Conservation (phyloP, 345 rosid species). For the Sonneratia alba region DNA sequence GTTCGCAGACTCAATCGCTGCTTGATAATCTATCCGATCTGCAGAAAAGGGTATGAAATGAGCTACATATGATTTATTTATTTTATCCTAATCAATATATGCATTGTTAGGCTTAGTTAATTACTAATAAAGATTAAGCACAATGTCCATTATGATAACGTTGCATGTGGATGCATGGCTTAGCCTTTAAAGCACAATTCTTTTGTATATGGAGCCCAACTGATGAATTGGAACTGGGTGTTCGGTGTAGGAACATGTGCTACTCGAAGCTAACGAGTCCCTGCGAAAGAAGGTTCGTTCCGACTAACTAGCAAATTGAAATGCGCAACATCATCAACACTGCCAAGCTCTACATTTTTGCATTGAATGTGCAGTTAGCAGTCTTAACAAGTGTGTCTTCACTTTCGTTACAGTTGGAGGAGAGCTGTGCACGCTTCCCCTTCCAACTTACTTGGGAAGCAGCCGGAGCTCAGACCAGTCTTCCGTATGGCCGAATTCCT, state of each 20-base stretch:
- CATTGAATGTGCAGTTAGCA: neutral
- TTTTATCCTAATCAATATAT: neutral
- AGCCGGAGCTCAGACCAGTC: neutral
- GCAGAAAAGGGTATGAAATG: slow-evolving; percentile 35
- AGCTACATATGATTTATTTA: neutral
- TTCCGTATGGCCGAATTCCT: slow-evolving; percentile 16
- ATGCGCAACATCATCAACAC: neutral
- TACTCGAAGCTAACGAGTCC: slow-evolving; percentile 32
- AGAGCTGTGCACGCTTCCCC: slow-evolving; percentile 18
- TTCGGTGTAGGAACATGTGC: slow-evolving; percentile 33
- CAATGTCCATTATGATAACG: neutral
- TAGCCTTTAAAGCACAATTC: neutral
- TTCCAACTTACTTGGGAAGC: slow-evolving; percentile 37
- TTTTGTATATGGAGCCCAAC: neutral
- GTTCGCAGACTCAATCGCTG: slow-evolving; percentile 44
- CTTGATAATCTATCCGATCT: slow-evolving; percentile 40
- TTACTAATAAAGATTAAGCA: neutral
- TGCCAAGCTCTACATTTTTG: neutral
- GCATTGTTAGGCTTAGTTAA: neutral
- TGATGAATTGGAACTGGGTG: neutral
- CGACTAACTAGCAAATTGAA: neutral
- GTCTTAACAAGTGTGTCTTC: neutral
- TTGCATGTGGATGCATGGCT: neutral
- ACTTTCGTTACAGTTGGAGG: slow-evolving; percentile 32
- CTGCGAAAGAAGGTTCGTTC: slow-evolving; percentile 36